phyloP scores from a whole-genome alignment of 2,329 filamentous ascomycete genomes.

The Knufia fluminis region DNA sequence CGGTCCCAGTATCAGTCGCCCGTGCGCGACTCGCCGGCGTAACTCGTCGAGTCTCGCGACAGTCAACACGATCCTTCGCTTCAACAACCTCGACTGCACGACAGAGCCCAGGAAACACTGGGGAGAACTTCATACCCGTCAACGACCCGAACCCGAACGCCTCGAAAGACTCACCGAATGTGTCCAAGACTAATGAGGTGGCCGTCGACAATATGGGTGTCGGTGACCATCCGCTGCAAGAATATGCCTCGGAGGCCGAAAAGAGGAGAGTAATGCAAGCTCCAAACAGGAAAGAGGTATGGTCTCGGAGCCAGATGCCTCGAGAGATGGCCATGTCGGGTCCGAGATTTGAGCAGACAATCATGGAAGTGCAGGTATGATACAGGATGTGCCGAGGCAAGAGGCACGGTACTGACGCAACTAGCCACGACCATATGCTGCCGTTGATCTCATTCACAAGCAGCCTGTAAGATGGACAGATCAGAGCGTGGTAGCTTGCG shows the following conservation, averaged over 20 bases:
- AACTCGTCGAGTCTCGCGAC: conserved; percentile 3
- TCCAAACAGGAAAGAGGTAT: conserved; percentile 71
- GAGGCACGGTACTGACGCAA: conserved; percentile 25
- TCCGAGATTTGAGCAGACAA: conserved; percentile 93
- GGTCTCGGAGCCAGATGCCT: conserved; percentile 79
- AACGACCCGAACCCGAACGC: conserved; percentile 49
- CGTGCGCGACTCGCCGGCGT: conserved; percentile 10
- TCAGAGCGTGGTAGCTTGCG: conserved; percentile 70
- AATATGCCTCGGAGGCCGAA: conserved; percentile 47
- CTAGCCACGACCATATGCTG: conserved; percentile 78
- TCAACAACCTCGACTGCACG: conserved; percentile 20
- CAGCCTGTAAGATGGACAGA: conserved; percentile 90
- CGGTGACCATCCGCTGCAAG: conserved; percentile 47
- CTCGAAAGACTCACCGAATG: conserved; percentile 42
- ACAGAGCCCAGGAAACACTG: conserved; percentile 17
- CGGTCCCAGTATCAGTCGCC: conserved; percentile 2
- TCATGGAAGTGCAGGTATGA: conserved; percentile 80
- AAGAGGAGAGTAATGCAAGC: conserved; percentile 60
- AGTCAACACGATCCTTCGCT: conserved; percentile 11
- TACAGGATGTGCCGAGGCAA: neutral
- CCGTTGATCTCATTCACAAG: conserved; percentile 93
- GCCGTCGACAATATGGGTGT: conserved; percentile 41
- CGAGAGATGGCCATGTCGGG: conserved; percentile 80
- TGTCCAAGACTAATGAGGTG: conserved; percentile 53
- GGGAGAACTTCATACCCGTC: conserved; percentile 37